A percentile compares a stretch with the other conserved stretches of the same genome.
Conservation (phyloP, 1,284 basidiomycete species). For the Hortiboletus rubellus region DNA sequence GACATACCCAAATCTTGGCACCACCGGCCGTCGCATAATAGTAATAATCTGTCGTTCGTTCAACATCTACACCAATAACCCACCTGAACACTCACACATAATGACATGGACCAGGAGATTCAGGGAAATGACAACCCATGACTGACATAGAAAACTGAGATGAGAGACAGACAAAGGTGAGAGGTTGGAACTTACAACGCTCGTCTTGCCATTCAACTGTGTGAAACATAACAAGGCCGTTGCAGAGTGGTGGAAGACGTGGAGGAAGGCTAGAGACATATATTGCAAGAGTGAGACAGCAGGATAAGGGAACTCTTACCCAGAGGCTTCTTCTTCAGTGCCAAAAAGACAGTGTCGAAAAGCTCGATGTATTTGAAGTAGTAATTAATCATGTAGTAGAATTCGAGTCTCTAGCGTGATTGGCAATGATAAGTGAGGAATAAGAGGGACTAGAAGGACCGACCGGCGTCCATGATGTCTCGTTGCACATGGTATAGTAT, state of each 20-base stretch:
- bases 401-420: conserved; percentile 66
- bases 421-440: conserved; percentile 11
- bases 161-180: neutral
- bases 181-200: conserved; percentile 59
- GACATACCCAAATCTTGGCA: conserved; percentile 87
- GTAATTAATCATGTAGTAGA: conserved; percentile 99
- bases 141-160: conserved; percentile 48
- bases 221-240: conserved; percentile 94
- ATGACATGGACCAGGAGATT: conserved; percentile 96
- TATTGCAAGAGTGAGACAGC: neutral
- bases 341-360: conserved; percentile 94
- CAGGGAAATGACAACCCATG: conserved; percentile 94
- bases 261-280: conserved; percentile 75
- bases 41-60: conserved; percentile 77
- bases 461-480: conserved; percentile 82
- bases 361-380: conserved; percentile 95
- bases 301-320: conserved; percentile 51
- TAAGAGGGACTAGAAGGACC: conserved; percentile 31
- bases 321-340: conserved; percentile 97
- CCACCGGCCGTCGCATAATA: conserved; percentile 97
- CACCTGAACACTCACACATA: conserved; percentile 76
- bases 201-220: conserved; percentile 91
- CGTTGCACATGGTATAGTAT: conserved; percentile 80
- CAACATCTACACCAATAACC: conserved; percentile 1
- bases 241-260: conserved; percentile 99